Evolutionary conservation across 768 basidiomycete genomes (phyloP).

Genomic region (Aureoboletus auriporus): DNA sequence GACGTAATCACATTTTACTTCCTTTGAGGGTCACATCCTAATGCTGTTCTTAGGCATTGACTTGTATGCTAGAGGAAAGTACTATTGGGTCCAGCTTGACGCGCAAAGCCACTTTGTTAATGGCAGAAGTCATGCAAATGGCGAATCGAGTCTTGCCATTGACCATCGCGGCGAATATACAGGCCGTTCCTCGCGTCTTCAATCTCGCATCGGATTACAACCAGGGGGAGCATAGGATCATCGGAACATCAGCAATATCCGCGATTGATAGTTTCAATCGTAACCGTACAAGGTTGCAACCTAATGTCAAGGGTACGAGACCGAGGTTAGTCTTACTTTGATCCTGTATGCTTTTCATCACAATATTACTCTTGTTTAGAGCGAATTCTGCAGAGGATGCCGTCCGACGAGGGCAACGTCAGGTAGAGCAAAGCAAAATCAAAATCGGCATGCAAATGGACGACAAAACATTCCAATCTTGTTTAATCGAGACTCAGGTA

Average conservation of each 20-base stretch:
- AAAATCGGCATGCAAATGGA: slow-evolving; percentile 94
- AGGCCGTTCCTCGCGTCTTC: slow-evolving; percentile 85
- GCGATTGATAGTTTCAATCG: slow-evolving; percentile 92
- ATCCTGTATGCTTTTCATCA: not conserved
- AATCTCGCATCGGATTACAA: slow-evolving; percentile 76
- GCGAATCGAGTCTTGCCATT: slow-evolving; percentile 85
- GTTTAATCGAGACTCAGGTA: slow-evolving; percentile 84
- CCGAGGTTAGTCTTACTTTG: slow-evolving; percentile 48
- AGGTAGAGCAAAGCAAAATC: slow-evolving; percentile 86
- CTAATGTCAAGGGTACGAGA: slow-evolving; percentile 52
- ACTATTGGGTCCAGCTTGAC: slow-evolving; percentile 68
- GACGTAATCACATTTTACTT: slow-evolving; percentile 53
- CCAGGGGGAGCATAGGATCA: slow-evolving; percentile 71
- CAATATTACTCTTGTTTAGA: slow-evolving; percentile 30
- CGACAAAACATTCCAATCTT: slow-evolving; percentile 84
- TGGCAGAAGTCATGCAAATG: slow-evolving; percentile 88
- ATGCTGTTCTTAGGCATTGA: slow-evolving; percentile 59
- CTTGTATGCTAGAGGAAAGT: slow-evolving; percentile 79
- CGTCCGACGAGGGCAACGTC: slow-evolving; percentile 81
- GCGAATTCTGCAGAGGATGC: slow-evolving; percentile 85
- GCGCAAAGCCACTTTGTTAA: slow-evolving; percentile 84
- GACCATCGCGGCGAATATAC: slow-evolving; percentile 75
- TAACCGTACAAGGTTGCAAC: slow-evolving; percentile 72
- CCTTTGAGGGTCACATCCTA: slow-evolving; percentile 1
- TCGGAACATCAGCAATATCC: slow-evolving; percentile 80